These are phyloP conservation scores for Thecaphora frezii DNA, from an alignment of 1,284 basidiomycete genomes.

Conservation along the genomic window DNA sequence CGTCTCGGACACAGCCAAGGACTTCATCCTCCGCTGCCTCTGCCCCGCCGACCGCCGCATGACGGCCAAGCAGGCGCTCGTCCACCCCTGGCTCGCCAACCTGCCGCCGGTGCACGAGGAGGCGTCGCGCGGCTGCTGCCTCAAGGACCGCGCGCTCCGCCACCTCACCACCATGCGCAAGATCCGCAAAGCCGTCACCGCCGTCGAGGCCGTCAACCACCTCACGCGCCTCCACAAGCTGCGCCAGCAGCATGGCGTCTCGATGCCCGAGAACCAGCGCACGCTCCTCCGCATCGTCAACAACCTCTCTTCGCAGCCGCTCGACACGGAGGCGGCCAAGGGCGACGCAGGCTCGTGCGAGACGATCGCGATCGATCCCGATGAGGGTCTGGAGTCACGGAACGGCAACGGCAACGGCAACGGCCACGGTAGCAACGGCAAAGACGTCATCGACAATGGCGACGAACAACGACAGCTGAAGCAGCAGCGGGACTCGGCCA, in stretches of 20 bases:
- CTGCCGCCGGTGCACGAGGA: conserved; percentile 44
- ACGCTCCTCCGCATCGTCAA: conserved; percentile 37
- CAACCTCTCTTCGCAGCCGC: conserved; percentile 23
- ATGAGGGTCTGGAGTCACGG: not conserved
- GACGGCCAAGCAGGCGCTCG: conserved; percentile 48
- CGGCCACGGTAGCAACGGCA: too few species aligned
- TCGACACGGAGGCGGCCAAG: too few species aligned
- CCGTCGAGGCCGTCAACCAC: conserved; percentile 49
- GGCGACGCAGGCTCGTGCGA: conserved; percentile 17
- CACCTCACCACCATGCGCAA: conserved; percentile 43
- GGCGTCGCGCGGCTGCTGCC: conserved; percentile 39
- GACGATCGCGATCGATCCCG: conserved; percentile 5
- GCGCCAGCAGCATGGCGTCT: conserved; percentile 38
- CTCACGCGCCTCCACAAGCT: conserved; percentile 45
- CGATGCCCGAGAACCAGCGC: conserved; percentile 35
- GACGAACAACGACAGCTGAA: not conserved
- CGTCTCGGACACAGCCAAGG: conserved; percentile 49
- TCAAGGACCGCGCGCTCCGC: conserved; percentile 45
- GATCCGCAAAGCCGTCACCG: conserved; percentile 50
- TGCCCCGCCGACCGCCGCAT: conserved; percentile 49
- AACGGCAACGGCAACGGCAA: not conserved
- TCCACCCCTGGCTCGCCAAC: conserved; percentile 53
- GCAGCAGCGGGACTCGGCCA: conserved; percentile 31
- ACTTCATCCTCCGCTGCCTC: conserved; percentile 55
- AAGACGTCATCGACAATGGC: not conserved